phyloP scores from a whole-genome alignment of 768 basidiomycete genomes.

The Boletus huronensis region DNA sequence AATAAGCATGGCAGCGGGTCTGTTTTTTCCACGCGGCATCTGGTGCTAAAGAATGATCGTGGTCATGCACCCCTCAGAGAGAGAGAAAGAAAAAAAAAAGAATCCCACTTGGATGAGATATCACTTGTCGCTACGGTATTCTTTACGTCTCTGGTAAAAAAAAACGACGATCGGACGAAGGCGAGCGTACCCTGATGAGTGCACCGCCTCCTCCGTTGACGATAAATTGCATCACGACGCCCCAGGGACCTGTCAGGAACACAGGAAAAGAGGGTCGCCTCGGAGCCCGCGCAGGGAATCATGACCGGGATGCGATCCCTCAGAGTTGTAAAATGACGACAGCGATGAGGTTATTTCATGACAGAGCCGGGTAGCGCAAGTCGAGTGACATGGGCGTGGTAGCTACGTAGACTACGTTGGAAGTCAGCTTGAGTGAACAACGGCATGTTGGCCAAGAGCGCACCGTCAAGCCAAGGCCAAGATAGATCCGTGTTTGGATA shows the following conservation, averaged over 20 bases:
- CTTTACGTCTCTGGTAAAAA: slow-evolving; percentile 10
- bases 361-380: slow-evolving; percentile 5
- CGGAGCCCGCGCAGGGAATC: slow-evolving; percentile 31
- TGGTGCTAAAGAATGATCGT: not conserved
- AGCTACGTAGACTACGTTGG: slow-evolving; percentile 5
- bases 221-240: slow-evolving; percentile 25
- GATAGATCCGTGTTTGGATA: slow-evolving; percentile 1
- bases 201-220: slow-evolving; percentile 20
- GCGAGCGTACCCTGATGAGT: slow-evolving; percentile 4
- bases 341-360: slow-evolving; percentile 25
- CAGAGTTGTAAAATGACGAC: slow-evolving; percentile 11
- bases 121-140: slow-evolving; percentile 1
- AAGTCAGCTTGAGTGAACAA: slow-evolving; percentile 5
- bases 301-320: not conserved
- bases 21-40: not conserved
- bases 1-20: not conserved
- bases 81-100: not conserved
- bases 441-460: slow-evolving; percentile 11
- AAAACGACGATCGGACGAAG: not conserved
- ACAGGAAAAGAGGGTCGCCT: slow-evolving; percentile 20
- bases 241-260: slow-evolving; percentile 26
- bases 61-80: not conserved
- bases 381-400: slow-evolving; percentile 16
- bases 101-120: not conserved
- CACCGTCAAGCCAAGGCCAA: not conserved